Conservation (phyloP, 2,329 filamentous ascomycete genomes). For the Monosporascus sp. region DNA sequence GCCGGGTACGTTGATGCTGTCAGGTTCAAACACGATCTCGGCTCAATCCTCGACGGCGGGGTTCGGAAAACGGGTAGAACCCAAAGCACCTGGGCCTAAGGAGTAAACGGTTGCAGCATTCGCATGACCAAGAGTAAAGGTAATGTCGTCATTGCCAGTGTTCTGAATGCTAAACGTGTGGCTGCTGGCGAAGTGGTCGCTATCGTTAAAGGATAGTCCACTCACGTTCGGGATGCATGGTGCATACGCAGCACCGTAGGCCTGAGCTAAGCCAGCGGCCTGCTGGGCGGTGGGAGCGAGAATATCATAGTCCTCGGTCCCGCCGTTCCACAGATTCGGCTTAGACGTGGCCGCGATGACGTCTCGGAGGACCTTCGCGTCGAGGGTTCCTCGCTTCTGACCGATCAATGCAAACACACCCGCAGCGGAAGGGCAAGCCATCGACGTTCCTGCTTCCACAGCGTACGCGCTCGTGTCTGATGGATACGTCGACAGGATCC, state of each 20-base stretch:
- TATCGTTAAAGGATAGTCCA: constrained; percentile 40
- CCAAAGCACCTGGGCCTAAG: constrained; percentile 10
- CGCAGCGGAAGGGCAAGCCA: constrained; percentile 44
- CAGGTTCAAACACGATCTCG: constrained; percentile 9
- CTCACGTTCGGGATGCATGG: constrained; percentile 31
- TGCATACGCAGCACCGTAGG: constrained; percentile 33
- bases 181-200: constrained; percentile 29
- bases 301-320: constrained; percentile 3
- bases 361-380: constrained; percentile 15
- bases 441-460: constrained; percentile 48
- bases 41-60: constrained; percentile 8
- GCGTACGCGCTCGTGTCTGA: constrained; percentile 35
- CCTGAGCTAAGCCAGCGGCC: constrained; percentile 37
- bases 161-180: constrained; percentile 35
- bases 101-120: constrained; percentile 35
- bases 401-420: constrained; percentile 28
- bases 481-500: constrained; percentile 46
- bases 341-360: constrained; percentile 22
- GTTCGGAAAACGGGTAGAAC: constrained; percentile 8
- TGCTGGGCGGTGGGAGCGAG: constrained; percentile 33
- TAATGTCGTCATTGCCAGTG: constrained; percentile 27
- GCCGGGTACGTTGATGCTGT: constrained; percentile 16
- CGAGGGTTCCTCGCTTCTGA: constrained; percentile 21
- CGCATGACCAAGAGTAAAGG: constrained; percentile 32
- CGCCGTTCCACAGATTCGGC: constrained; percentile 26